Percentiles rank a stretch among this genome's conserved stretches.
Conservation (phyloP, 2,329 filamentous ascomycete species). For the Verticillium isaacii region DNA sequence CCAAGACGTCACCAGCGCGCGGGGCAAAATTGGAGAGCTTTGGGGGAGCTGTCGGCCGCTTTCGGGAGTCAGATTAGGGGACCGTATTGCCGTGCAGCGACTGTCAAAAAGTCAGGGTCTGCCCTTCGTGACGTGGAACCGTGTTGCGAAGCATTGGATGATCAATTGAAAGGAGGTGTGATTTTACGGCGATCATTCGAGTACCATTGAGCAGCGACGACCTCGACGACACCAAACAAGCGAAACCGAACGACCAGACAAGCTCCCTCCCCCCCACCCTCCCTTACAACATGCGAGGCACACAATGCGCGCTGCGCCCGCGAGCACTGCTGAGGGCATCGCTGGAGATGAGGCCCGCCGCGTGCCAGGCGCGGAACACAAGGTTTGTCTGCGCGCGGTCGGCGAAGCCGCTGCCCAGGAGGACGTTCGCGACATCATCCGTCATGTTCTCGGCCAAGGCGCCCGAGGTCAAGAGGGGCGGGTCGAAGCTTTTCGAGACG, state of each 20-base stretch:
- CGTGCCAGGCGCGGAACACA: neutral
- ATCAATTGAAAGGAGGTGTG: neutral
- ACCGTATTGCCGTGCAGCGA: neutral
- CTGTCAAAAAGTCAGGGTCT: neutral
- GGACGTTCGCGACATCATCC: neutral
- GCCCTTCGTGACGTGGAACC: neutral
- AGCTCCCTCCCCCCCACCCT: no score
- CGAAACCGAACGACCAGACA: neutral
- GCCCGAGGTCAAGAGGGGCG: constrained; percentile 18
- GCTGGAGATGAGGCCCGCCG: neutral
- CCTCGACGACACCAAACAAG: neutral
- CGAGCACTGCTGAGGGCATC: neutral
- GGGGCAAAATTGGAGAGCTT: neutral
- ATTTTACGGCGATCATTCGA: neutral
- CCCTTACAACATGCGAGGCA: neutral
- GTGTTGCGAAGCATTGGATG: neutral
- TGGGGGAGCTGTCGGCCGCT: neutral
- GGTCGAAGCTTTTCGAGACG: constrained; percentile 44
- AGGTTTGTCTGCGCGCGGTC: neutral
- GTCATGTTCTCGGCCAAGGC: constrained; percentile 2
- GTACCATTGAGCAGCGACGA: neutral
- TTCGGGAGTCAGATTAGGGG: neutral
- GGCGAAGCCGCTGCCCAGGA: neutral
- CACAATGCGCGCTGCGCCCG: neutral
- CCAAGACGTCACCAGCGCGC: neutral